A percentile compares a stretch with the other conserved stretches of the same genome.
phyloP scores from a whole-genome alignment of 2,329 filamentous ascomycete genomes.

The Diaporthe sp. region DNA sequence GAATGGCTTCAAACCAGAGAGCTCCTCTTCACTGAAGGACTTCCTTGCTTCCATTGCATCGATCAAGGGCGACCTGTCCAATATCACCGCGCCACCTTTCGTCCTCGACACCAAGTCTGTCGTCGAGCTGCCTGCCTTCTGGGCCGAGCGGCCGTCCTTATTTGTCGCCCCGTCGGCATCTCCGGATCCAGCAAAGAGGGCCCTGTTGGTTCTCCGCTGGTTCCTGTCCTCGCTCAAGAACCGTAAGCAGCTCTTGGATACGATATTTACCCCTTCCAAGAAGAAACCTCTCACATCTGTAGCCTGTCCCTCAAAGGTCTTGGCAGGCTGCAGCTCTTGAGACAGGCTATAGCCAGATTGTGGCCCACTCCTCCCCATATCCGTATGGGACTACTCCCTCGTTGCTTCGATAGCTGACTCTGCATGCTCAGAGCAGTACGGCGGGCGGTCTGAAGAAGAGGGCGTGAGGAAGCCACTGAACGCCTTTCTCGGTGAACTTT shows the following conservation, averaged over 20 bases:
- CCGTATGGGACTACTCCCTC: too few relatives aligned
- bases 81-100: slow-evolving; percentile 69
- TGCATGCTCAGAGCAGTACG: slow-evolving; percentile 54
- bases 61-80: slow-evolving; percentile 69
- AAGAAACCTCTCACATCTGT: too few relatives aligned
- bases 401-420: too few relatives aligned
- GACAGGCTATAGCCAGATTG: too few relatives aligned
- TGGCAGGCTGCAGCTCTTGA: too few relatives aligned
- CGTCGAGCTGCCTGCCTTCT: slow-evolving; percentile 69
- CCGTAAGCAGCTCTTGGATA: slow-evolving; percentile 40
- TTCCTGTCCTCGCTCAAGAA: slow-evolving; percentile 61
- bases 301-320: too few relatives aligned
- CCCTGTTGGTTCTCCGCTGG: slow-evolving; percentile 62
- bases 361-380: too few relatives aligned
- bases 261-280: too few relatives aligned
- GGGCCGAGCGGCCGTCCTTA: slow-evolving; percentile 67
- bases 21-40: slow-evolving; percentile 50
- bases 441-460: slow-evolving; percentile 41
- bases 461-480: slow-evolving; percentile 66
- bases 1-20: slow-evolving; percentile 16
- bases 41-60: slow-evolving; percentile 63
- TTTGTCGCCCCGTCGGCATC: slow-evolving; percentile 60
- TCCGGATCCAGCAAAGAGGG: slow-evolving; percentile 54
- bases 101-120: slow-evolving; percentile 68
- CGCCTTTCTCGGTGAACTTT: slow-evolving; percentile 63